Evolutionary conservation across 2,329 filamentous ascomycete genomes (phyloP), one percentile per base, ranked within the genome.

Genomic region (Aspergillus sojae): DNA sequence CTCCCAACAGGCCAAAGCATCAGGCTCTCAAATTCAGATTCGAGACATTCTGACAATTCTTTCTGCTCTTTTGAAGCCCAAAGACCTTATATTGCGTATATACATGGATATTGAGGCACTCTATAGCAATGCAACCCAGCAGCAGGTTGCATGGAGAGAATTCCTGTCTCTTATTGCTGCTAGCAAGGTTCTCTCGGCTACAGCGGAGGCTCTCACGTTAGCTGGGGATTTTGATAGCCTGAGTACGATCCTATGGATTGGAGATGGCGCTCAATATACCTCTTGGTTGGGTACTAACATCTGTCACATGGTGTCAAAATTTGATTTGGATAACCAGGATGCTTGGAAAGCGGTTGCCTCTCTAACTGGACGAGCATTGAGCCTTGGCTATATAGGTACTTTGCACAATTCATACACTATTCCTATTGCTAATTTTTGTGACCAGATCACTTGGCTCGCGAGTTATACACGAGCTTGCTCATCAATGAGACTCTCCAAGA

Each of bases 261-360:
- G 86, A 0, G 84, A 89, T 66, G 89, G 90, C 4, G 81, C 81
- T 30, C 75, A 83, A 21, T 96, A 91, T 78, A 85, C 86, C 14
- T 78, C 78, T 34, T 97, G 93, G 93, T 77, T 97, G 45, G 90
- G 88, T 2, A 78, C 77, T 16, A 91, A 89, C 72, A 81, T 95
- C 57, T 80, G 77, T 39, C 65, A 72, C 21, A 76, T 84, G 70
- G 75, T 72, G 39, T 74, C 72, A 74, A 34, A 73, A 67, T 30
- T 89, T 77, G 81, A 77, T 71, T 50, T 74, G 6, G 62, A 70
- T 14, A 68, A 77, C 67, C 53, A 68, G 61, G 61, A 75, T 66
- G 36, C 66, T 61, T 69, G 76, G 74, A 67, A 77, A 57, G 76
- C 73, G 52, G 65, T 79, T 32, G 77, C 80, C 46, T 80, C 83